Base-by-base conservation (phyloP, 2,329 filamentous ascomycete species). In the Fusarium tjaetaba region DNA sequence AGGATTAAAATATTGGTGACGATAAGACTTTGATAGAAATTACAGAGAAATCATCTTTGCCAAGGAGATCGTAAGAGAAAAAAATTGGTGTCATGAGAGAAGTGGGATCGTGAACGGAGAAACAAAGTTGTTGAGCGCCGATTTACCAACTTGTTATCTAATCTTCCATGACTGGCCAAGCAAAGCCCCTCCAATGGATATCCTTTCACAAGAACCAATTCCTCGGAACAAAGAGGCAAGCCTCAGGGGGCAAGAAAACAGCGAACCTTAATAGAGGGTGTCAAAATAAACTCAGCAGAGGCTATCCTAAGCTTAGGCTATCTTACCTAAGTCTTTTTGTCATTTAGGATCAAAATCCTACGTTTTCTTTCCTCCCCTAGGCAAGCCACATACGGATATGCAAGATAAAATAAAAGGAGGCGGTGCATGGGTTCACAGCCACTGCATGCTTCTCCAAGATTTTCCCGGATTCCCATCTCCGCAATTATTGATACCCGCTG, bases 111-210 rank as follows among this genome's bases (percentile, higher is more conserved):
- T 67, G 66, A 72, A 75, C 66, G 73, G 70, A 75, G 72, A 75
- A 73, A 75, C 59, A 75, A 75, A 74, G 65, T 74, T 73, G 72
- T 75, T 75, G 72, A 73, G 65, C 61, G 51, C 70, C 71, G 71
- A 65, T 78, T 76, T 71, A 70, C 53, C 46, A 70, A 70, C 66
- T 65, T 65, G 76, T 78, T 77, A 78, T 78, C 76, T 78, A 73
- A 77, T 75, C 67, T 70, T 75, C 36, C 36, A 38, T 38, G 72
- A 62, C 64, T 68, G 58, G 65, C 32, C 61, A 53, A 65, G 76
- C 68, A 48, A 48, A 30, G 26, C 76, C 74, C 46, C 46, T 77
- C 76, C 67, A 74, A 75, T 48, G 45, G 45, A 48, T 72, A 46
- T 65, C 64, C 63, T 75, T 55, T 45, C 34, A 39, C 48, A 65